A percentile compares a stretch with the other conserved stretches of the same genome.
These are phyloP conservation scores for grape (Vitis vinifera) DNA, from an alignment of 164 flowering plant species.

Conservation along the genomic window ASM3070453v1 NC_081823.1:8945501-8946000, in stretches of 20 bases:
- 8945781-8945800: too few species aligned
- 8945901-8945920: background rate
- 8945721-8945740: background rate
- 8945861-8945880: too few species aligned
- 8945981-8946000: slow-evolving; percentile 82
- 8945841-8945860: background rate
- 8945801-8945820: background rate
- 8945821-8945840: background rate
- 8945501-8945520: slow-evolving; percentile 67
- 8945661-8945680: too few species aligned
- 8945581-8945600: background rate
- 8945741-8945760: too few species aligned
- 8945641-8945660: too few species aligned
- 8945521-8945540: slow-evolving; percentile 71
- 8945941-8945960: background rate
- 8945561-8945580: background rate
- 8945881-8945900: background rate
- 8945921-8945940: background rate
- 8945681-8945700: background rate
- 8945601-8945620: too few species aligned
- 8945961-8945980: slow-evolving; percentile 74
- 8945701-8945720: background rate
- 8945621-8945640: too few species aligned
- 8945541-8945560: slow-evolving; percentile 69
- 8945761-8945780: too few species aligned